phyloP scores from a whole-genome alignment of 768 basidiomycete genomes.

The Suillus clintonianus region DNA sequence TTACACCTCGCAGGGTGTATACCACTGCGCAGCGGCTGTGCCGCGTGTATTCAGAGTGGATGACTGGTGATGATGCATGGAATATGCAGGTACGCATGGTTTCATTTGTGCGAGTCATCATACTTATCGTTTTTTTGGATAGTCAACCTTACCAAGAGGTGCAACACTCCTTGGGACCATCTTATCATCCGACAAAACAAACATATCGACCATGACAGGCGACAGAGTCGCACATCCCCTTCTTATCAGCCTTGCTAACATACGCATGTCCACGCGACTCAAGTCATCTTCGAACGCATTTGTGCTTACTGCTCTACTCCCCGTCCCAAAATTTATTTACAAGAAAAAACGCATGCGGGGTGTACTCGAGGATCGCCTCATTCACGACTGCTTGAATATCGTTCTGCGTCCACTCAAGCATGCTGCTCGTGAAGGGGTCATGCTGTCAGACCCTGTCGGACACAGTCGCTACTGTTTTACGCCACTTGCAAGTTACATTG shows the following conservation, averaged over 20 bases:
- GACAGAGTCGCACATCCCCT: slow-evolving; percentile 31
- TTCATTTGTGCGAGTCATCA: background rate
- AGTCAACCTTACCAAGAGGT: slow-evolving; percentile 15
- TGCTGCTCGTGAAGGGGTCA: too few relatives aligned
- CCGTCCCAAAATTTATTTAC: slow-evolving; percentile 26
- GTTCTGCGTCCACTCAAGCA: background rate
- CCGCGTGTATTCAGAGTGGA: slow-evolving; percentile 23
- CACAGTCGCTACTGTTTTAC: too few relatives aligned
- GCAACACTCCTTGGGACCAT: slow-evolving; percentile 26
- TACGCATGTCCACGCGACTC: slow-evolving; percentile 25
- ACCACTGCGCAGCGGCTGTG: slow-evolving; percentile 4
- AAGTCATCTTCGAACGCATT: slow-evolving; percentile 30
- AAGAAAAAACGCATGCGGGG: slow-evolving; percentile 18
- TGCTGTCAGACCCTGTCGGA: too few relatives aligned
- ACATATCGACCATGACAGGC: slow-evolving; percentile 31
- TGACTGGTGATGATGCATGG: too few relatives aligned
- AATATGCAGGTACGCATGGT: slow-evolving; percentile 20
- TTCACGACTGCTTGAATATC: slow-evolving; percentile 21
- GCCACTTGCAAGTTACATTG: too few relatives aligned
- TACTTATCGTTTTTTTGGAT: slow-evolving; percentile 8
- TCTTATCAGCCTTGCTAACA: slow-evolving; percentile 33
- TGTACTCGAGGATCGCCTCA: slow-evolving; percentile 26
- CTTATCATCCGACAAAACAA: slow-evolving; percentile 36
- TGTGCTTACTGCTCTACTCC: slow-evolving; percentile 24
- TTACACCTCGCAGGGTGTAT: slow-evolving; percentile 20